Evolutionary conservation across 2,329 filamentous ascomycete species (phyloP).

Genomic region (Pseudogymnoascus sp.): DNA sequence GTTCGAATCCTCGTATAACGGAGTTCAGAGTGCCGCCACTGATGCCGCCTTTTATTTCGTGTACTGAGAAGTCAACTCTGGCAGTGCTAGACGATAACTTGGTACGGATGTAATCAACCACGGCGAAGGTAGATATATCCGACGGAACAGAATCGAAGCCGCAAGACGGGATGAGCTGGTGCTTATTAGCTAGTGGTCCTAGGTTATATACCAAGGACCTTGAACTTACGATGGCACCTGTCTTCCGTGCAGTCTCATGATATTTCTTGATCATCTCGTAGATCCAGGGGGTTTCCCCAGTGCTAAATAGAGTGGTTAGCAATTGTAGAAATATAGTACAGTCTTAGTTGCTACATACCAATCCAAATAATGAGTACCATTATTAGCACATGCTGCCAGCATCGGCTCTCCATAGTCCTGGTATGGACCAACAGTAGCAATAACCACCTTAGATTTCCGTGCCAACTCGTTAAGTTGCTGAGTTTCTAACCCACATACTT

Average conservation of each 20-base stretch:
- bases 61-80: conserved; percentile 46
- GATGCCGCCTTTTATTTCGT: conserved; percentile 28
- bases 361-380: conserved; percentile 57
- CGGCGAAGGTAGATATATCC: conserved; percentile 48
- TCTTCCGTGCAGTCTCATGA: conserved; percentile 41
- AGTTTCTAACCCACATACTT: conserved; percentile 42
- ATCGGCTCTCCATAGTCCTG: conserved; percentile 47
- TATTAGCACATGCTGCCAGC: conserved; percentile 53
- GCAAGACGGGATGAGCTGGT: conserved; percentile 43
- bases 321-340: not conserved
- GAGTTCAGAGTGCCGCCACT: conserved; percentile 59
- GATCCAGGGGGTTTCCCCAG: conserved; percentile 52
- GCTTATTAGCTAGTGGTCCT: conserved; percentile 35
- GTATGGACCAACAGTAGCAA: conserved; percentile 54
- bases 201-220: conserved; percentile 50
- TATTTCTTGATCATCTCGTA: conserved; percentile 52
- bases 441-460: conserved; percentile 47
- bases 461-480: conserved; percentile 41
- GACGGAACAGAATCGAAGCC: conserved; percentile 55
- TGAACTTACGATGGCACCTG: conserved; percentile 52
- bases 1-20: conserved; percentile 49
- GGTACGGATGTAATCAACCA: conserved; percentile 41
- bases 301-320: conserved; percentile 34
- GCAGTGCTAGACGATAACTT: conserved; percentile 41
- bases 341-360: not conserved